Base-by-base conservation (phyloP, 179 eudicot species). In the Silene vulgaris region DNA sequence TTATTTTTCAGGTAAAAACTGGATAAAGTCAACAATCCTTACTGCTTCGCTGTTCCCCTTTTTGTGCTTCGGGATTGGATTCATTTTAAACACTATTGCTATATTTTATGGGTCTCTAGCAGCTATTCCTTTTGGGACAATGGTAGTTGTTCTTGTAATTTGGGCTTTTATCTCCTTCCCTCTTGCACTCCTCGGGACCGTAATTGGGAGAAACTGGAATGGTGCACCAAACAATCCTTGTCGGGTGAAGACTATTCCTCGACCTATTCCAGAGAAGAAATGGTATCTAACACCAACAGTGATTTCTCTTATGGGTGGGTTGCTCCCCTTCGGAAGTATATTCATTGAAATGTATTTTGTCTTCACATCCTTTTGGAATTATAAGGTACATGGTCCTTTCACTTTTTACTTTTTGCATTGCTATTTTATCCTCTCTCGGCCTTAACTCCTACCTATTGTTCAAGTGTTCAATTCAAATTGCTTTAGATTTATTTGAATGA, bases 161-260 rank as follows among this genome's bases (percentile, higher is more conserved):
- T 93, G 97, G 97, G 96, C 84, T 73, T 93, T 93, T 76, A 90
- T 93, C 74, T 93, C 98, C 59, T 93, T 91, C 79, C 98, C 98
- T 11, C 90, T 93, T 72, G 95, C 98, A 75, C 91, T 91, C 78
- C 91, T 93, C 76, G 98, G 98, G 35, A 93, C 98, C 0, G 97
- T 93, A 76, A 84, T 93, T 66, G 97, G 98, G 76, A 89, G 91
- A 82, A 93, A 93, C 75, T 88, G 93, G 88, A 91, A 85, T 69
- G 98, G 97, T 71, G 86, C 93, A 48, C 98, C 95, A 50, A 88
- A 93, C 83, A 93, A 93, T 74, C 98, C 98, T 12, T 93, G 98
- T 71, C 95, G 97, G 8, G 95, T 93, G 84, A 93, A 93, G 87
- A 93, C 97, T 73, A 93, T 93, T 69, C 97, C 98, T 76, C 90